Conservation (phyloP, 257 asterid species). For the Solanum lignicaule region DNA sequence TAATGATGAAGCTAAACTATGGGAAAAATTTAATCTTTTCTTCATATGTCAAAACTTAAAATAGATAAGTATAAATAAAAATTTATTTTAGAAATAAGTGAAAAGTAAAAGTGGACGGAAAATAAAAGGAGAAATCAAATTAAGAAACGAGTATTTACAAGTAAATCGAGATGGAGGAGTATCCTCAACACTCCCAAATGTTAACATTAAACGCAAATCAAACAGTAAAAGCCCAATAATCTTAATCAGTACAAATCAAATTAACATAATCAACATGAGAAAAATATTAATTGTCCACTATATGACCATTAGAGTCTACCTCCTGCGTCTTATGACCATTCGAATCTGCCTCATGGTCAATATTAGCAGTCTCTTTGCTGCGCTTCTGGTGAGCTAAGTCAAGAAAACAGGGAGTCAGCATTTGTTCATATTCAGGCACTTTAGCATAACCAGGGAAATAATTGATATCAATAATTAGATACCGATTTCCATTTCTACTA, state of each 20-base stretch:
- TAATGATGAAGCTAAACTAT: too few relatives aligned
- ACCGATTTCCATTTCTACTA: constrained; percentile 23
- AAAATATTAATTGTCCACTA: neutral
- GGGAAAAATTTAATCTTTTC: too few relatives aligned
- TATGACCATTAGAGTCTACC: neutral
- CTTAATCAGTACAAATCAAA: neutral
- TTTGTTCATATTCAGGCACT: constrained; percentile 51
- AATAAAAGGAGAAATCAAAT: too few relatives aligned
- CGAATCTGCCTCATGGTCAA: neutral
- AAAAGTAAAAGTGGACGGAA: accelerated
- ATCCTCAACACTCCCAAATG: neutral
- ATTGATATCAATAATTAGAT: constrained; percentile 71
- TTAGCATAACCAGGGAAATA: constrained; percentile 85
- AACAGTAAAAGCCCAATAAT: neutral
- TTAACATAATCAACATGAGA: neutral
- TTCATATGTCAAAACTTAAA: too few relatives aligned
- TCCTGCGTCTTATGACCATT: neutral
- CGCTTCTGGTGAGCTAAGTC: constrained; percentile 26
- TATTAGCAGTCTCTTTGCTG: neutral
- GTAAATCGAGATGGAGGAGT: neutral
- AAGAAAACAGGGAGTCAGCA: constrained; percentile 57
- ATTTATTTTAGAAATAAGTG: too few relatives aligned
- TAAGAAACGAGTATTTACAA: too few relatives aligned
- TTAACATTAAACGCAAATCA: neutral
- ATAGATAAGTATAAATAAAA: too few relatives aligned